Base-by-base conservation (phyloP, 768 basidiomycete species). In the Pulveroboletus sp. region DNA sequence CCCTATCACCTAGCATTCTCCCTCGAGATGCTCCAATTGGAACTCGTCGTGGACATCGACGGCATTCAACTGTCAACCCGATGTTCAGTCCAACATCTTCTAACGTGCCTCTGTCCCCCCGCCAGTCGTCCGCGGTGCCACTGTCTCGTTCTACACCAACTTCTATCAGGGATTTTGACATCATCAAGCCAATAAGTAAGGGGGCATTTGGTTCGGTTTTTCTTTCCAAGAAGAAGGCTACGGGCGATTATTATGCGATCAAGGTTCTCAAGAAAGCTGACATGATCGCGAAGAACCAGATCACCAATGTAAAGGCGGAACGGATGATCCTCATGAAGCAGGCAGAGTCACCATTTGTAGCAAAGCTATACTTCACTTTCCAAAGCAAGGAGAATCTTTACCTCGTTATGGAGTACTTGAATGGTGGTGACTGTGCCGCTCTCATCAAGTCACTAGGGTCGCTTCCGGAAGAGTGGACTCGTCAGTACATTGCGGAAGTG, bases 201-300 rank as follows among this genome's bases (percentile, higher is more conserved):
- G 96, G 96, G 46, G 96, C 96, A 2, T 98, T 99, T 66, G 96
- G 96, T 14, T 93, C 93, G 8, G 96, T 99, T 47, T 99, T 96
- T 70, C 78, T 99, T 46, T 91, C 96, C 38, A 98, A 95, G 76
- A 99, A 99, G 80, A 94, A 92, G 61, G 88, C 80, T 6, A 99
- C 96, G 2, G 96, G 96, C 46, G 96, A 98, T 70, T 98, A 97
- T 70, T 99, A 87, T 71, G 96, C 96, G 26, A 95, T 99, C 81
- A 99, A 99, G 71, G 94, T 98, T n/a, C 72, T 99, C 65, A 97
- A 95, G 75, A 99, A 99, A 75, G 92, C 93, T n/a, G 96, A 99
- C 71, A 99, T 99, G 96, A 98, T 99, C 67, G 91, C 96, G 36
- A 99, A 99, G 80, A 99, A 99, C 74, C 96, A 99, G 70, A 95